Conservation (phyloP, 2,329 filamentous ascomycete species). For the Colletotrichum eremochloae region DNA sequence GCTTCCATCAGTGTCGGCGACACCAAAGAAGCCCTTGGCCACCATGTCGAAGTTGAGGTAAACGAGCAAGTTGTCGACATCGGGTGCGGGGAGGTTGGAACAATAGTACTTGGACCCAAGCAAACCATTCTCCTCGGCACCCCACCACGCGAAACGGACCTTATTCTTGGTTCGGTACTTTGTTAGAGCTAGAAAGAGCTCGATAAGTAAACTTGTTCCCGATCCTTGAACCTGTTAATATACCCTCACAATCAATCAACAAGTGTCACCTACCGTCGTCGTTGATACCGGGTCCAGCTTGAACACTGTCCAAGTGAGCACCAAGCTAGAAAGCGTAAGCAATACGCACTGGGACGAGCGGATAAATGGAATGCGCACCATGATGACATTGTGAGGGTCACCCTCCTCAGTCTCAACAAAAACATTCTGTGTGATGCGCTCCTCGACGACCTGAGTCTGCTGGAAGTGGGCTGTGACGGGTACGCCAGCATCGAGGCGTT, state of each 20-base stretch:
- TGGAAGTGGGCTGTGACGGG: constrained; percentile 52
- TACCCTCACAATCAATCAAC: too few relatives aligned
- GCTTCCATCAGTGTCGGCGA: constrained; percentile 53
- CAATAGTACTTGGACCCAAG: constrained; percentile 54
- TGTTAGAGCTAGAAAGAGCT: constrained; percentile 56
- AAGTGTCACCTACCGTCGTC: constrained; percentile 53
- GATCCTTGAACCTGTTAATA: constrained; percentile 47
- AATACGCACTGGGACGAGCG: not conserved
- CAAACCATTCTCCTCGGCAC: constrained; percentile 60
- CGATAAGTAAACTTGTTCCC: constrained; percentile 57
- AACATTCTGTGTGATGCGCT: constrained; percentile 59
- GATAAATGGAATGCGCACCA: constrained; percentile 39
- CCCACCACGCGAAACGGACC: constrained; percentile 61
- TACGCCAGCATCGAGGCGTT: constrained; percentile 56
- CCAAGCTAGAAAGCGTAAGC: constrained; percentile 48
- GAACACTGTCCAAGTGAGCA: constrained; percentile 60
- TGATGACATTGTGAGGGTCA: constrained; percentile 57
- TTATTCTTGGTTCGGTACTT: constrained; percentile 54
- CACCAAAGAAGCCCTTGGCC: constrained; percentile 52
- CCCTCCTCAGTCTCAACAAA: constrained; percentile 61
- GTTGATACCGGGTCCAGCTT: constrained; percentile 61
- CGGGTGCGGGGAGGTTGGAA: constrained; percentile 49
- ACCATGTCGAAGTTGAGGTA: constrained; percentile 61
- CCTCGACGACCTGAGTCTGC: constrained; percentile 54
- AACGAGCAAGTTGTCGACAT: constrained; percentile 53